Conservation (phyloP, 108 stramenopile genomes). For the Bacterosira constricta region DNA sequence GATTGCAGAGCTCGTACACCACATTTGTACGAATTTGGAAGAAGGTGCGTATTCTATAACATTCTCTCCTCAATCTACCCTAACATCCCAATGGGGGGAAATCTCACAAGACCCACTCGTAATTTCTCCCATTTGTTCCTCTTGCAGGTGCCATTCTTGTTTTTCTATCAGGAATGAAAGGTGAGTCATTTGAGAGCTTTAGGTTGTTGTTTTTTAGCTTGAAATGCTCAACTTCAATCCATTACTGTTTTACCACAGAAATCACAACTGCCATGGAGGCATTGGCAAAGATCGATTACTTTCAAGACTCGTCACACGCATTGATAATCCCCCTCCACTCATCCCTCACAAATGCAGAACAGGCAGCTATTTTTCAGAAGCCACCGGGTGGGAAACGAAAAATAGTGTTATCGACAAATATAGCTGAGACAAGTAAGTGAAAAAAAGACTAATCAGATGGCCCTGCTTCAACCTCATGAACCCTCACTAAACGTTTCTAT, state of each 20-base stretch:
- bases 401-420: conserved; percentile 88
- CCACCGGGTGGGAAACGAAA: conserved; percentile 73
- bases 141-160: conserved; percentile 90
- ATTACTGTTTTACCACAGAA: conserved; percentile 60
- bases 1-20: conserved; percentile 57
- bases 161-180: conserved; percentile 75
- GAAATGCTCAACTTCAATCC: neutral
- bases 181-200: no score
- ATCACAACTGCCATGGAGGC: conserved; percentile 79
- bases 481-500: neutral
- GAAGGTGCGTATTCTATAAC: no score
- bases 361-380: conserved; percentile 69
- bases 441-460: neutral
- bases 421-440: conserved; percentile 52
- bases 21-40: conserved; percentile 58
- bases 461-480: neutral
- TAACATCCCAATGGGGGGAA: no score
- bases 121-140: no score
- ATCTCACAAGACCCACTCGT: no score
- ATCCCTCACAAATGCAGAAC: conserved; percentile 70
- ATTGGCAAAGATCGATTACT: conserved; percentile 61
- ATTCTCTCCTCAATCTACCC: no score
- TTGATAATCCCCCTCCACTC: conserved; percentile 77
- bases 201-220: neutral
- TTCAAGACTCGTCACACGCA: conserved; percentile 47